phyloP scores from a whole-genome alignment of 2,329 filamentous ascomycete genomes.

The Paecilomyces fulvus region DNA sequence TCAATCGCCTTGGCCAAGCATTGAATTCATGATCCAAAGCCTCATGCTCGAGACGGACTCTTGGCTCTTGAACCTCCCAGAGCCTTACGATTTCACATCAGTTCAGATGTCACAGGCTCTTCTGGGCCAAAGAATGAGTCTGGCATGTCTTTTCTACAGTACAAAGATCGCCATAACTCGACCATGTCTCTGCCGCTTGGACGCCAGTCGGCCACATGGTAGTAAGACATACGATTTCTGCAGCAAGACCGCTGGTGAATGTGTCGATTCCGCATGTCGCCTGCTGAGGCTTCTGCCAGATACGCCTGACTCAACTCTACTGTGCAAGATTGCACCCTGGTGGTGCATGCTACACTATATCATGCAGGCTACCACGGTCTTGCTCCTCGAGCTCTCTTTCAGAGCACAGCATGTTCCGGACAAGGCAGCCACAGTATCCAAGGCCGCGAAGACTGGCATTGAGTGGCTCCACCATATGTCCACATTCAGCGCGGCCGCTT shows the following conservation, averaged over 20 bases:
- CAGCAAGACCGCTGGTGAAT: slow-evolving; percentile 29
- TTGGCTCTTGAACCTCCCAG: slow-evolving; percentile 33
- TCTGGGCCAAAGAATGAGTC: slow-evolving; percentile 26
- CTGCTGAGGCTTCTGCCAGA: slow-evolving; percentile 34
- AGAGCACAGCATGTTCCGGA: slow-evolving; percentile 35
- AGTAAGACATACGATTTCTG: slow-evolving; percentile 29
- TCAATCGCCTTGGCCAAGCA: slow-evolving; percentile 28
- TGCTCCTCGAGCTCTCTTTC: slow-evolving; percentile 37
- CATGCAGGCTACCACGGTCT: slow-evolving; percentile 36
- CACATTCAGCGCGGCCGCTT: slow-evolving; percentile 19
- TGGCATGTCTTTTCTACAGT: slow-evolving; percentile 37
- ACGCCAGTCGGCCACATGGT: slow-evolving; percentile 23
- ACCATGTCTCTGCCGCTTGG: slow-evolving; percentile 35
- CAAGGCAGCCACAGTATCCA: slow-evolving; percentile 27
- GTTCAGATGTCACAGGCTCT: slow-evolving; percentile 27
- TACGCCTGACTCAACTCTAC: slow-evolving; percentile 24
- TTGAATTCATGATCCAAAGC: slow-evolving; percentile 29
- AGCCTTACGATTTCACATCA: slow-evolving; percentile 31
- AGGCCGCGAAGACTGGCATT: slow-evolving; percentile 26
- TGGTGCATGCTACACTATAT: slow-evolving; percentile 38
- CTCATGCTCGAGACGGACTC: slow-evolving; percentile 30
- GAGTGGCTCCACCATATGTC: slow-evolving; percentile 27
- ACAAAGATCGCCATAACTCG: slow-evolving; percentile 35
- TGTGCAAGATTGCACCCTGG: slow-evolving; percentile 35
- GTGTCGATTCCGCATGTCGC: slow-evolving; percentile 35